Percentiles rank a stretch among this genome's conserved stretches.
Evolutionary conservation across 2,329 filamentous ascomycete species (phyloP).

Genomic region (Cordyceps cicadae): DNA sequence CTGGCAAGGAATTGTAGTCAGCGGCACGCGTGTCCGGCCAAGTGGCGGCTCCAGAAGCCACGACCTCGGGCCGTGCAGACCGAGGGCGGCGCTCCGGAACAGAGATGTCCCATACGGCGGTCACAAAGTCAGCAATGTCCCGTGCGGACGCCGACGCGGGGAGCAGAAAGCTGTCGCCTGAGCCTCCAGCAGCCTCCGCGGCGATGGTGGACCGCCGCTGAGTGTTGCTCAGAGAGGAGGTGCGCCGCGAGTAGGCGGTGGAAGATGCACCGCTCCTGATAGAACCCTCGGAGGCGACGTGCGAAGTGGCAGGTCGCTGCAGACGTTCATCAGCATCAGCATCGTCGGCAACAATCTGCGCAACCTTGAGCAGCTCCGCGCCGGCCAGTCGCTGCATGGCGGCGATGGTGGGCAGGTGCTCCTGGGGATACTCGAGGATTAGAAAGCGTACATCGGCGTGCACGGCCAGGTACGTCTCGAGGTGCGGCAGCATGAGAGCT

Average conservation of each 20-base stretch:
- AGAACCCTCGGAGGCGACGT: constrained; percentile 29
- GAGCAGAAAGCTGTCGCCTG: constrained; percentile 46
- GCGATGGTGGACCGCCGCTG: constrained; percentile 13
- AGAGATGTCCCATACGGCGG: constrained; percentile 39
- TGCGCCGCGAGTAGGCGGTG: background rate
- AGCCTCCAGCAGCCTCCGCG: constrained; percentile 33
- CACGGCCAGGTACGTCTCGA: constrained; percentile 50
- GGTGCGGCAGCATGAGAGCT: constrained; percentile 49
- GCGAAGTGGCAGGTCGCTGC: constrained; percentile 28
- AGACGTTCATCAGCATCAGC: constrained; percentile 18
- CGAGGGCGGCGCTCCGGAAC: background rate
- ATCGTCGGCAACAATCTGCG: constrained; percentile 44
- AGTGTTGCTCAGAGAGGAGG: constrained; percentile 1
- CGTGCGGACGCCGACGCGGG: constrained; percentile 44
- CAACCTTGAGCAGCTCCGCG: constrained; percentile 48
- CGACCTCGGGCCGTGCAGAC: background rate
- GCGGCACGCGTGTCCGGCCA: background rate
- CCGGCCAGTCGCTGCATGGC: constrained; percentile 52
- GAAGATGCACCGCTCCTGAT: constrained; percentile 18
- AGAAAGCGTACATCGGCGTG: constrained; percentile 48
- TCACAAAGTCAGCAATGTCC: constrained; percentile 47
- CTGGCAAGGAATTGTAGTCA: background rate
- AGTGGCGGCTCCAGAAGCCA: background rate
- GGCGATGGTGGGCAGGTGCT: constrained; percentile 48
- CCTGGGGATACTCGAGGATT: constrained; percentile 49